Base-by-base conservation (phyloP, 345 rosid species). In the Tarenaya hassleriana region DNA sequence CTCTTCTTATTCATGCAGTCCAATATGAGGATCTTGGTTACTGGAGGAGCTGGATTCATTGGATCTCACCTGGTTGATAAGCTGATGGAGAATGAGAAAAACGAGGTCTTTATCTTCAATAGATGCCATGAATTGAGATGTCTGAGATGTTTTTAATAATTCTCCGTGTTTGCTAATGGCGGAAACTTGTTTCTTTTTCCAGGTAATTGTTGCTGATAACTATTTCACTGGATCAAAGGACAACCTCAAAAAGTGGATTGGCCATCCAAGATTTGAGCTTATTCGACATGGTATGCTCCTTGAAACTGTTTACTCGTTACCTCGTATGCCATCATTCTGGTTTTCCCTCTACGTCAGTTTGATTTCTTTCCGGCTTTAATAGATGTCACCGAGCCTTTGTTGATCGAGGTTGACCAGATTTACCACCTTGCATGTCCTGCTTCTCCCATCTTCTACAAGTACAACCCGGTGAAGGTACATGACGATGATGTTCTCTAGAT, bases 351-450 rank as follows among this genome's bases (percentile, higher is more conserved):
- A 6, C 27, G 8, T 55, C 56, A 34, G 52, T 48, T n/a, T 10
- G 44, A 52, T 52, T 58, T 57, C 41, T 35, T 50, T 52, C 34
- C 55, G 47, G 53, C 34, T 47, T 72, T 35, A 18, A 48, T 63
- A 87, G 96, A 82, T 82, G 87, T 87, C 45, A 87, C 98, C 0
- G 96, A 81, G 67, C 79, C 96, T 41, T 65, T 91, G 61, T 62
- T 82, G 77, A 55, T 91, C 21, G 98, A 91, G 73, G 98, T 91
- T 34, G 96, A 87, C 70, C 90, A 69, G 76, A 91, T 91, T 63
- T 87, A 91, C 79, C 98, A 91, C 70, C 96, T 91, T 39, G 98
- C 98, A 40, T 91, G 98, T 61, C 98, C 96, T 41, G 98, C 98
- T 64, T 86, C 97, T 66, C 96, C 97, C 31, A 90, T 90, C 35